Evolutionary conservation across 116 monocot species (phyloP).

Genomic region (Trichopus zeylanicus): DNA sequence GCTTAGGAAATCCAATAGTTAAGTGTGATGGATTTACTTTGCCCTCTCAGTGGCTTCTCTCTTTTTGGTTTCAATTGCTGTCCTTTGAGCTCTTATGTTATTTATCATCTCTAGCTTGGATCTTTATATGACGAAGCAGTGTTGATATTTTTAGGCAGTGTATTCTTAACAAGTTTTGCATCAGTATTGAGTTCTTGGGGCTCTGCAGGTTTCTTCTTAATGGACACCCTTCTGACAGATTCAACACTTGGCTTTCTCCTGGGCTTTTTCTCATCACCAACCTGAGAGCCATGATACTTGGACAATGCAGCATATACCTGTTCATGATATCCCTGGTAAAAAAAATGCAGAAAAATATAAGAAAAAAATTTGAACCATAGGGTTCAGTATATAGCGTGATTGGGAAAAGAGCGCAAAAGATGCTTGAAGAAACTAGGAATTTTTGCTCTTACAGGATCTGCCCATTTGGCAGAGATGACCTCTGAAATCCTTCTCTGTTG

Average conservation of each 20-base stretch:
- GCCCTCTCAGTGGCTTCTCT: conserved; percentile 70
- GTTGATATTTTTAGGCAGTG: conserved; percentile 24
- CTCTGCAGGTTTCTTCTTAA: conserved; percentile 29
- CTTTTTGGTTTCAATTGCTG: conserved; percentile 54
- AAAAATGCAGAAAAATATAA: background rate
- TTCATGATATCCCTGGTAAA: conserved; percentile 69
- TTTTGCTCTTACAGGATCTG: conserved; percentile 58
- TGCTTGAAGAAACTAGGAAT: background rate
- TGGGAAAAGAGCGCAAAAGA: no score
- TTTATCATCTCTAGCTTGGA: conserved; percentile 95
- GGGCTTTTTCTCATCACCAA: conserved; percentile 38
- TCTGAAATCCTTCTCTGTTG: conserved; percentile 80
- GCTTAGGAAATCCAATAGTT: background rate
- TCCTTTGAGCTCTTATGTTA: conserved; percentile 65
- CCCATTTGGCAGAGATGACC: conserved; percentile 87
- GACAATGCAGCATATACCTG: conserved; percentile 60
- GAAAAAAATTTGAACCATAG: background rate
- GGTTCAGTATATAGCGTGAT: no score
- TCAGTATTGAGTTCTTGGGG: conserved; percentile 16
- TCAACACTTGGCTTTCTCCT: conserved; percentile 35
- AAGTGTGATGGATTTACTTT: conserved; percentile 30
- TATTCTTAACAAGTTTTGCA: conserved; percentile 21
- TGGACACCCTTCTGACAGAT: conserved; percentile 16
- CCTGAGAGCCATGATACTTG: conserved; percentile 61
- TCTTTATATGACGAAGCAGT: conserved; percentile 61